A percentile compares a stretch with the other conserved stretches of the same genome.
phyloP scores from a whole-genome alignment of 768 basidiomycete species.

The Boletellus emodensis region DNA sequence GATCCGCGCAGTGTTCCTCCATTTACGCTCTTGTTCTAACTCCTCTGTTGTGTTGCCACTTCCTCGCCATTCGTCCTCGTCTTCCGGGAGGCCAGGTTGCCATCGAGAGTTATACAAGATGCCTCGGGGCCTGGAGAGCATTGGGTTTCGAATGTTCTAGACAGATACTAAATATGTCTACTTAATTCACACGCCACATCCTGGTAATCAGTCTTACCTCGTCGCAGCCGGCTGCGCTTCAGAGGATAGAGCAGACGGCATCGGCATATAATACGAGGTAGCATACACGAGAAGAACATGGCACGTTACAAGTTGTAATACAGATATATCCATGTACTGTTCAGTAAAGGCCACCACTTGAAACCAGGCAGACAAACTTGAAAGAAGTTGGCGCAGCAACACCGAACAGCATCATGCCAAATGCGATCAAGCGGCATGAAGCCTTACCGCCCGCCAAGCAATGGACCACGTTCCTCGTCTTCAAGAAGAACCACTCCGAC shows the following conservation, averaged over 20 bases:
- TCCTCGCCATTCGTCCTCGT: neutral
- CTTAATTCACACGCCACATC: slow-evolving; percentile 10
- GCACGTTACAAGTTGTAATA: neutral
- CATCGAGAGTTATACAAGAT: neutral
- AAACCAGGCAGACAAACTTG: neutral
- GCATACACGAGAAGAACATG: neutral
- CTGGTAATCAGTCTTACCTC: neutral
- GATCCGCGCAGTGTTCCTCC: slow-evolving; percentile 10
- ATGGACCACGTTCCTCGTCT: slow-evolving; percentile 87
- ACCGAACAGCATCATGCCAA: neutral
- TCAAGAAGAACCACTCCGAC: slow-evolving; percentile 55
- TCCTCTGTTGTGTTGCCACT: neutral
- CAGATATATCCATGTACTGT: slow-evolving; percentile 5
- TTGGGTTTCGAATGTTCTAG: slow-evolving; percentile 26
- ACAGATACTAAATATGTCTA: slow-evolving; percentile 16
- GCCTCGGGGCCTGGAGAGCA: neutral
- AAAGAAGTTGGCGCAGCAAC: neutral
- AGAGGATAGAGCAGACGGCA: too few relatives aligned
- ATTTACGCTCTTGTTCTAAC: neutral
- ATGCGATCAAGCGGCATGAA: neutral
- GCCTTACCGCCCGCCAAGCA: slow-evolving; percentile 47
- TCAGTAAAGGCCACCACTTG: neutral
- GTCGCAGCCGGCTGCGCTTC: neutral
- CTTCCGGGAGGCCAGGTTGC: neutral
- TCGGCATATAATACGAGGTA: slow-evolving; percentile 1